Evolutionary conservation across 1,284 basidiomycete genomes (phyloP).

Genomic region (Microbotryum lychnidis-dioicae): DNA sequence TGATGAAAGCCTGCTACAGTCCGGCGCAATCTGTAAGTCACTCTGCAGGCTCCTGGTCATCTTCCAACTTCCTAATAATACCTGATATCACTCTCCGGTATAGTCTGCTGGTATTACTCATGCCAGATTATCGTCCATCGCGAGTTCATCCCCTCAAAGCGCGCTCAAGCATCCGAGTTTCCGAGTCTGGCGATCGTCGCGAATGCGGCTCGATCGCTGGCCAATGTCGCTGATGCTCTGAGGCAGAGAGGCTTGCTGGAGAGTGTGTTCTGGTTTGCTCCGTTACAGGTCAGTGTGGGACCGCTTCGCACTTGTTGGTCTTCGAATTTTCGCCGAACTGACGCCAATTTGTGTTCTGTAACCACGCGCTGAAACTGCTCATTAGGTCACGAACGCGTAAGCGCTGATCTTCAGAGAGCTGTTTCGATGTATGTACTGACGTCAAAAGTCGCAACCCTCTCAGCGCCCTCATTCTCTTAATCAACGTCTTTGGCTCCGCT

Average conservation of each 20-base stretch:
- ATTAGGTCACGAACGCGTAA: neutral
- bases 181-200: slow-evolving; percentile 29
- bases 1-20: neutral
- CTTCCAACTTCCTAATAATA: too few relatives aligned
- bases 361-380: neutral
- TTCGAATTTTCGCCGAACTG: neutral
- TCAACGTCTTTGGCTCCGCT: slow-evolving; percentile 56
- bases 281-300: slow-evolving; percentile 11
- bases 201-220: slow-evolving; percentile 30
- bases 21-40: neutral
- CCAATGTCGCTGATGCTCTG: slow-evolving; percentile 23
- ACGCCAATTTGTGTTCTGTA: neutral
- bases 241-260: slow-evolving; percentile 6
- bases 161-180: slow-evolving; percentile 35
- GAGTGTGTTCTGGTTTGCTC: slow-evolving; percentile 9
- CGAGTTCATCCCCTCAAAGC: slow-evolving; percentile 25
- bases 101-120: too few relatives aligned
- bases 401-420: too few relatives aligned
- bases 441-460: too few relatives aligned
- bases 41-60: too few relatives aligned
- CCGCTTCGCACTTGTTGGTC: neutral
- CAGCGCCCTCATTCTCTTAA: slow-evolving; percentile 54
- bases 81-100: too few relatives aligned
- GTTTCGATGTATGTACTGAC: too few relatives aligned
- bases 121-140: slow-evolving; percentile 28